Percentiles rank a stretch among this genome's conserved stretches.
phyloP scores from a whole-genome alignment of 2,329 filamentous ascomycete species.

The Pezicula rhizophila region DNA sequence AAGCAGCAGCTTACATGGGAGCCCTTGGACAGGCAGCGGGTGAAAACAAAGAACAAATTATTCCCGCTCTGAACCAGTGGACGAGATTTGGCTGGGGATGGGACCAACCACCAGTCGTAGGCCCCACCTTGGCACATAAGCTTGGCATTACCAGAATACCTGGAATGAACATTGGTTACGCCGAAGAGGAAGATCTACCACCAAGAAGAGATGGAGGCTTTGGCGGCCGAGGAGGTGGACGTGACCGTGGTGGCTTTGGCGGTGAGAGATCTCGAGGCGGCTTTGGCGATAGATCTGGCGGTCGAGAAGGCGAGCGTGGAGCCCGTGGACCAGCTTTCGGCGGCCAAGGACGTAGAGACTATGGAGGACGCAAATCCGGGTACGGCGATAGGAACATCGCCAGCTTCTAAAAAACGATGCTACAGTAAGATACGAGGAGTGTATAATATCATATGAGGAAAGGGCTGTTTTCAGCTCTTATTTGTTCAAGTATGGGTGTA shows the following conservation, averaged over 20 bases:
- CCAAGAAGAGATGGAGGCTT: background rate
- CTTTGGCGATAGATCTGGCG: conserved; percentile 2
- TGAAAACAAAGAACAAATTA: no score
- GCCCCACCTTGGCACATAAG: conserved; percentile 12
- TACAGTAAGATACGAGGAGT: no score
- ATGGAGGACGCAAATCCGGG: background rate
- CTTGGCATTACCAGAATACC: conserved; percentile 17
- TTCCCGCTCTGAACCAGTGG: conserved; percentile 20
- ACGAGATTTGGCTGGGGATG: conserved; percentile 27
- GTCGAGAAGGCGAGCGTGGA: conserved; percentile 3
- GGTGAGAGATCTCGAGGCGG: conserved; percentile 5
- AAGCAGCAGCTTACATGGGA: conserved; percentile 22
- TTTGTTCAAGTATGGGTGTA: no score
- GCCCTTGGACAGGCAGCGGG: conserved; percentile 6
- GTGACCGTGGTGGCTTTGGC: conserved; percentile 6
- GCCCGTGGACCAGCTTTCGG: conserved; percentile 6
- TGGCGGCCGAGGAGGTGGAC: conserved; percentile 2
- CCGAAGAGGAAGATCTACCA: background rate
- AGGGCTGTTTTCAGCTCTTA: no score
- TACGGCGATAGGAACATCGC: no score
- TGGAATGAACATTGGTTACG: conserved; percentile 14
- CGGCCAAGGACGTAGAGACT: conserved; percentile 3
- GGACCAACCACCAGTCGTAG: conserved; percentile 22
- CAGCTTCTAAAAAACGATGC: no score
- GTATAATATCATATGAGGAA: no score